Evolutionary conservation across 2,329 filamentous ascomycete species (phyloP).

Genomic region (Phialocephala sp.): DNA sequence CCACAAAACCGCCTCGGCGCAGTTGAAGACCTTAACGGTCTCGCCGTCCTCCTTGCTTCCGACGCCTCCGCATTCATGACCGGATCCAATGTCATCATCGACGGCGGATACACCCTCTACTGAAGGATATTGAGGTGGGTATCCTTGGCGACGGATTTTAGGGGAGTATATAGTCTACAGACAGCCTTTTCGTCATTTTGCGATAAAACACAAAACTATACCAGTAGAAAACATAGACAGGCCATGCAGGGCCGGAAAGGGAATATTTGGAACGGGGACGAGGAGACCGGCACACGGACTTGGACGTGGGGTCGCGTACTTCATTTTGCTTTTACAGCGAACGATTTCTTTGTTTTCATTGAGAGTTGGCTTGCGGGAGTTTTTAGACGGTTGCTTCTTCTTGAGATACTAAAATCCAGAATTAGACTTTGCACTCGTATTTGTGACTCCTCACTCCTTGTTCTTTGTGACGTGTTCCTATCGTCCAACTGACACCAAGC

Average conservation of each 20-base stretch:
- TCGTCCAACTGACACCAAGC: neutral
- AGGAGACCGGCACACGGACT: neutral
- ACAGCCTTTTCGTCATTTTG: neutral
- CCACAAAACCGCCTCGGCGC: slow-evolving; percentile 75
- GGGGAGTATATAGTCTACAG: slow-evolving; percentile 6
- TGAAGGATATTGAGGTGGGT: slow-evolving; percentile 34
- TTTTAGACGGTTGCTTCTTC: slow-evolving; percentile 1
- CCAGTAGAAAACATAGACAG: neutral
- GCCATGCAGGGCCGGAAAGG: neutral
- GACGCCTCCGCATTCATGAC: slow-evolving; percentile 80
- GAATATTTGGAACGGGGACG: neutral
- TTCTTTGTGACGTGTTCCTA: neutral
- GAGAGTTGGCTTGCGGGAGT: slow-evolving; percentile 5
- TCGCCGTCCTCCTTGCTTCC: slow-evolving; percentile 77
- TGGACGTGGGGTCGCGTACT: neutral
- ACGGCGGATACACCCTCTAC: slow-evolving; percentile 43
- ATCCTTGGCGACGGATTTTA: neutral
- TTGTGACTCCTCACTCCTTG: neutral
- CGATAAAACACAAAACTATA: neutral
- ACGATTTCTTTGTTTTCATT: neutral
- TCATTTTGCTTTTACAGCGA: neutral
- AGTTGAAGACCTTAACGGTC: slow-evolving; percentile 78
- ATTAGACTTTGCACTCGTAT: neutral
- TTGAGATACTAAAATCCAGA: neutral
- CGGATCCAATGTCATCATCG: slow-evolving; percentile 63